A percentile compares a stretch with the other conserved stretches of the same genome.
phyloP scores from a whole-genome alignment of 2,329 filamentous ascomycete species.

The Fusarium pilosicola region DNA sequence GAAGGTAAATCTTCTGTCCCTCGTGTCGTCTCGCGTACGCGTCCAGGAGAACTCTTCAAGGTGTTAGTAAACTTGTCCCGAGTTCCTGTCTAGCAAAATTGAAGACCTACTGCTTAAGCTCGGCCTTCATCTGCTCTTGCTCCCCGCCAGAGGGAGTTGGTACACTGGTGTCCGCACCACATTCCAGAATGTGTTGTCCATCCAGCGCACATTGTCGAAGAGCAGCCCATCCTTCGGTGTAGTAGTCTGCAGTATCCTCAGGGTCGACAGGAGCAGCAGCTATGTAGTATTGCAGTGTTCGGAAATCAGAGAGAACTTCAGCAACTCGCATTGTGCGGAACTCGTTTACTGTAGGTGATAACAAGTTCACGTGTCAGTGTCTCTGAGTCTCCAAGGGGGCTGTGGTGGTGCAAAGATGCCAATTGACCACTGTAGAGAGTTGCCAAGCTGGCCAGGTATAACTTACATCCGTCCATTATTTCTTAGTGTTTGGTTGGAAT shows the following conservation, averaged over 20 bases:
- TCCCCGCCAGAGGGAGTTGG: conserved; percentile 63
- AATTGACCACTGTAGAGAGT: conserved; percentile 5
- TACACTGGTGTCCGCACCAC: conserved; percentile 69
- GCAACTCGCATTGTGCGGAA: conserved; percentile 68
- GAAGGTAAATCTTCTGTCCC: conserved; percentile 71
- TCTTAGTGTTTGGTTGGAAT: conserved; percentile 2
- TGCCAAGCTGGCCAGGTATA: conserved; percentile 15
- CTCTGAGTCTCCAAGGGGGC: background rate
- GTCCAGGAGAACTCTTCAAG: conserved; percentile 65
- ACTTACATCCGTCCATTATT: conserved; percentile 45
- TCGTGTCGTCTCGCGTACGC: conserved; percentile 70
- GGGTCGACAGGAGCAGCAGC: conserved; percentile 66
- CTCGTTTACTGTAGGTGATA: conserved; percentile 63
- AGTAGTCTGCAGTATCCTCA: conserved; percentile 65
- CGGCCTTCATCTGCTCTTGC: conserved; percentile 69
- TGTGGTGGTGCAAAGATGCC: background rate
- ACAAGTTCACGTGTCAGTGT: conserved; percentile 32
- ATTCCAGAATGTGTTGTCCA: conserved; percentile 72
- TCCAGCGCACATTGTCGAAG: conserved; percentile 71
- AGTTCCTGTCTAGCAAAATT: background rate
- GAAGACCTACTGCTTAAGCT: conserved; percentile 68
- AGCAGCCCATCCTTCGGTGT: conserved; percentile 71
- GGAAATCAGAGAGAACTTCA: conserved; percentile 70
- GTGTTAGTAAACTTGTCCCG: conserved; percentile 5
- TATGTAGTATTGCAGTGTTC: conserved; percentile 70